Conservation (phyloP, 495 filamentous ascomycete species). For the Aeminium ludgeri region DNA sequence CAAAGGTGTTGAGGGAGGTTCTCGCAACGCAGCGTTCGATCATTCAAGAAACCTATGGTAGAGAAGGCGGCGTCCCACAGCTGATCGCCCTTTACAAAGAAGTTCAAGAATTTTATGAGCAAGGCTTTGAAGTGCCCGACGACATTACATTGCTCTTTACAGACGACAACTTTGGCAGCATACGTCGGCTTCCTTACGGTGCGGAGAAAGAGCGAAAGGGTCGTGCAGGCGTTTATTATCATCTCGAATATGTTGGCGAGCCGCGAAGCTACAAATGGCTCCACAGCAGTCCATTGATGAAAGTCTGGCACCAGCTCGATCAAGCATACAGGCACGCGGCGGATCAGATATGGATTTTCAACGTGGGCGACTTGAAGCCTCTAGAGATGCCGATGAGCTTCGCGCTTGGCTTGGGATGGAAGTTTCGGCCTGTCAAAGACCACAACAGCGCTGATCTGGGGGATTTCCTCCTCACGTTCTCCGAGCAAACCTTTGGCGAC, state of each 20-base stretch:
- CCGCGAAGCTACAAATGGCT: slow-evolving; percentile 54
- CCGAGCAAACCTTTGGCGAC: not conserved
- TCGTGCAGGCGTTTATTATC: slow-evolving; percentile 56
- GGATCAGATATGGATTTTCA: slow-evolving; percentile 57
- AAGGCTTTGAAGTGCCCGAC: slow-evolving; percentile 50
- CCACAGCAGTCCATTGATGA: slow-evolving; percentile 48
- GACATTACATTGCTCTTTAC: slow-evolving; percentile 58
- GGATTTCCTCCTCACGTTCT: no score
- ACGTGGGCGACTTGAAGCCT: slow-evolving; percentile 58
- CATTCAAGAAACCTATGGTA: slow-evolving; percentile 36
- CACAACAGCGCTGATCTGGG: no score
- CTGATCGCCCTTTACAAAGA: slow-evolving; percentile 39
- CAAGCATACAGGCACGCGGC: slow-evolving; percentile 44
- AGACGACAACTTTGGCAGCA: slow-evolving; percentile 45
- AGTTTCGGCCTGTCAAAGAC: no score
- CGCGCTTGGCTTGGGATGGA: no score
- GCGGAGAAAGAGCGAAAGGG: slow-evolving; percentile 44
- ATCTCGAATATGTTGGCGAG: slow-evolving; percentile 40
- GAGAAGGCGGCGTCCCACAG: slow-evolving; percentile 40
- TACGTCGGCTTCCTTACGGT: slow-evolving; percentile 43
- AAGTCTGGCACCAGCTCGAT: slow-evolving; percentile 49
- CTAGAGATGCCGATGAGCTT: slow-evolving; percentile 15
- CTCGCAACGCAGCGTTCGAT: slow-evolving; percentile 42
- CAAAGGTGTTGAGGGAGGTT: slow-evolving; percentile 40
- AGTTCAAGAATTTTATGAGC: slow-evolving; percentile 44